phyloP scores from a whole-genome alignment of 352 stramenopile genomes.

The Aphanomyces stellatus region DNA sequence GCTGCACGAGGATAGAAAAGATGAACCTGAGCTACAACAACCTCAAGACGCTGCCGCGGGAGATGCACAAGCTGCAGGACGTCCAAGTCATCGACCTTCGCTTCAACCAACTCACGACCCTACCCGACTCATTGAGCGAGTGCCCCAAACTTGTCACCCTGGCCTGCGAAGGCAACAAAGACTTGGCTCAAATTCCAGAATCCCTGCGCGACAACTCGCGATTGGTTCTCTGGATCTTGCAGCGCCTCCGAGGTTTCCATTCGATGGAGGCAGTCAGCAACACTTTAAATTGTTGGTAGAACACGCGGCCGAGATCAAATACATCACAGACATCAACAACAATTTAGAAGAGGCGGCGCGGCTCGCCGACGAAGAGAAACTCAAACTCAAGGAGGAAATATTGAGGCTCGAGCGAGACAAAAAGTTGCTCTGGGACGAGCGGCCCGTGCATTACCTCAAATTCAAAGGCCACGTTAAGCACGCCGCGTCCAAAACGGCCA shows the following conservation, averaged over 20 bases:
- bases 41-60: conserved; percentile 34
- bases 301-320: conserved; percentile 45
- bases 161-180: conserved; percentile 47
- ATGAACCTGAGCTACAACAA: conserved; percentile 61
- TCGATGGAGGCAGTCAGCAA: no score
- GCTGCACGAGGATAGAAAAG: conserved; percentile 61
- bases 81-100: conserved; percentile 54
- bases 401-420: conserved; percentile 52
- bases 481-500: conserved; percentile 19
- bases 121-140: conserved; percentile 67
- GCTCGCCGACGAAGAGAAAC: conserved; percentile 59
- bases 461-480: conserved; percentile 47
- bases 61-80: conserved; percentile 45
- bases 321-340: conserved; percentile 67
- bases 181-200: conserved; percentile 52
- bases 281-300: no score
- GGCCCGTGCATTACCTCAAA: conserved; percentile 59
- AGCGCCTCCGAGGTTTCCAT: conserved; percentile 56
- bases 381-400: conserved; percentile 59
- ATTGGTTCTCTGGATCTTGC: conserved; percentile 73
- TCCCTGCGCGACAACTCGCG: conserved; percentile 55
- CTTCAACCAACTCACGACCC: conserved; percentile 58
- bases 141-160: conserved; percentile 45
- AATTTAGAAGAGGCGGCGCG: conserved; percentile 66
- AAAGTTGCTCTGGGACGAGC: conserved; percentile 42